Evolutionary conservation across 495 filamentous ascomycete species (phyloP).

Genomic region (Lophiotrema nucula): DNA sequence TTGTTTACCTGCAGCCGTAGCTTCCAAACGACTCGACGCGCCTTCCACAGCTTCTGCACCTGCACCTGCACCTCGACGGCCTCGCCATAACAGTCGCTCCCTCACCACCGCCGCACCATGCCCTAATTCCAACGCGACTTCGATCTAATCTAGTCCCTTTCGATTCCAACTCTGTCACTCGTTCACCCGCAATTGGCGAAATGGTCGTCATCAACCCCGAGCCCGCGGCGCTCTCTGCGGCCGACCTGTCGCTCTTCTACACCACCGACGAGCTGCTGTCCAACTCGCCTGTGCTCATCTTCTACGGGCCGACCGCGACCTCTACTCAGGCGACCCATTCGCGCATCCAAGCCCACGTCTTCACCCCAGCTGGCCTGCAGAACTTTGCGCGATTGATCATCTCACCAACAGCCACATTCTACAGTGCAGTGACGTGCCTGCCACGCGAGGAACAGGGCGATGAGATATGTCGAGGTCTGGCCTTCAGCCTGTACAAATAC

Average conservation of each 20-base stretch:
- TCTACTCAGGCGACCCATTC: conserved; percentile 83
- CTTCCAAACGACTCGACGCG: conserved; percentile 16
- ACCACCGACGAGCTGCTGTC: conserved; percentile 73
- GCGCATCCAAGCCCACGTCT: conserved; percentile 88
- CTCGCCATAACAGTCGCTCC: conserved; percentile 1
- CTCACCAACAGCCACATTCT: conserved; percentile 92
- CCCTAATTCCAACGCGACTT: conserved; percentile 2
- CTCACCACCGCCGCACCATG: conserved; percentile 5
- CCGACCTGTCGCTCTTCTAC: conserved; percentile 77
- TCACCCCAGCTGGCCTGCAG: conserved; percentile 80
- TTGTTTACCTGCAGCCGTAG: conserved; percentile 25
- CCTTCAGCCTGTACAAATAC: conserved; percentile 89
- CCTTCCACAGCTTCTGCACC: background rate
- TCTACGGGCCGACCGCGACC: conserved; percentile 81
- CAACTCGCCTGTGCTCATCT: conserved; percentile 71
- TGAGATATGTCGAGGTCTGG: conserved; percentile 82
- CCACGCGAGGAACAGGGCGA: conserved; percentile 91
- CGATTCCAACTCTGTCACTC: conserved; percentile 14
- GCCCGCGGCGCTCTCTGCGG: conserved; percentile 64
- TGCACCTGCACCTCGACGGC: background rate
- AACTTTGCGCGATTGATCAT: conserved; percentile 87
- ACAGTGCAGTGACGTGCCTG: conserved; percentile 86
- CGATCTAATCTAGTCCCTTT: background rate
- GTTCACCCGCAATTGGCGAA: conserved; percentile 37
- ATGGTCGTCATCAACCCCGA: conserved; percentile 68